These are phyloP conservation scores for Suhomyces pyralidae DNA, from an alignment of 805 yeast species.

Conservation along the genomic window DNA sequence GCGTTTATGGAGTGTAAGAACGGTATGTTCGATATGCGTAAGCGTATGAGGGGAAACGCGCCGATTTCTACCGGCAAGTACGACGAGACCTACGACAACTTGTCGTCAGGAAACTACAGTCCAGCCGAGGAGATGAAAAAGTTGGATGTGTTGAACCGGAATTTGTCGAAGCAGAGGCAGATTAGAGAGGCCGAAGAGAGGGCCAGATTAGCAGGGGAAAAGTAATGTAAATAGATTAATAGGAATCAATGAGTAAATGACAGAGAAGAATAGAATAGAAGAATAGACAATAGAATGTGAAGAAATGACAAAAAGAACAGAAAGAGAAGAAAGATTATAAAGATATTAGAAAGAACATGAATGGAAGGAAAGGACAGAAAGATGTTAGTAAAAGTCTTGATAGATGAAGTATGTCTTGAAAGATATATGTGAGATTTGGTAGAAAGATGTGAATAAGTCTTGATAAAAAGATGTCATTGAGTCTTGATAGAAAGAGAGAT, in stretches of 20 bases:
- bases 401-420: too few relatives aligned
- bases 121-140: slow-evolving; percentile 77
- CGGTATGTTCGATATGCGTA: slow-evolving; percentile 88
- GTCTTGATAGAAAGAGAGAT: too few relatives aligned
- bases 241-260: neutral
- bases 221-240: neutral
- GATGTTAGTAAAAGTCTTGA: too few relatives aligned
- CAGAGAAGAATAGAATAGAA: too few relatives aligned
- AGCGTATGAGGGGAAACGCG: slow-evolving; percentile 90
- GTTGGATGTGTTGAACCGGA: slow-evolving; percentile 58
- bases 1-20: slow-evolving; percentile 87
- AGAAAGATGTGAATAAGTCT: too few relatives aligned
- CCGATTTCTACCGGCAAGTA: slow-evolving; percentile 89
- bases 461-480: too few relatives aligned
- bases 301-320: too few relatives aligned
- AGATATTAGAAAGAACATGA: too few relatives aligned
- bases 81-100: slow-evolving; percentile 79
- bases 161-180: slow-evolving; percentile 32
- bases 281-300: too few relatives aligned
- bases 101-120: slow-evolving; percentile 77
- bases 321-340: too few relatives aligned
- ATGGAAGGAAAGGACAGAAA: too few relatives aligned
- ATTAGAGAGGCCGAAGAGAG: slow-evolving; percentile 23
- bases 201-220: neutral
- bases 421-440: too few relatives aligned